Evolutionary conservation across 176 grass and related monocot genomes (phyloP).

Genomic region (Cenchrus purpureus): DNA sequence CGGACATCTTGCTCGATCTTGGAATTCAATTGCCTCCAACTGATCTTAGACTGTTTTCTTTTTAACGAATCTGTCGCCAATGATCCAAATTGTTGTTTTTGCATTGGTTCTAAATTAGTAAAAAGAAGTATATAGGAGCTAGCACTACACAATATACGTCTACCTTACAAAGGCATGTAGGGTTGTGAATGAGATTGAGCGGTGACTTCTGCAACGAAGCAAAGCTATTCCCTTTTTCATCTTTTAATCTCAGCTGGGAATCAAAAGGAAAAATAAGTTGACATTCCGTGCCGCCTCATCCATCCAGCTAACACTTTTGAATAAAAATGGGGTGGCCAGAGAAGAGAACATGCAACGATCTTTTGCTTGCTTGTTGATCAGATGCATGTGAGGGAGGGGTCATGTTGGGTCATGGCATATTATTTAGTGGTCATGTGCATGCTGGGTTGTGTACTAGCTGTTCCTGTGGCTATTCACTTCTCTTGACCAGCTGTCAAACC

Average conservation of each 20-base stretch:
- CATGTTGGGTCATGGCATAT: slow-evolving; percentile 35
- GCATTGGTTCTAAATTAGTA: neutral
- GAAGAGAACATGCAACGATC: neutral
- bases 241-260: slow-evolving; percentile 7
- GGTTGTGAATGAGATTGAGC: neutral
- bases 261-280: neutral
- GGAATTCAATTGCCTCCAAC: neutral
- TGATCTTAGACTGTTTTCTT: neutral
- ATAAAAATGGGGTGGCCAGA: slow-evolving; percentile 5
- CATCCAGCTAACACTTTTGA: slow-evolving; percentile 17
- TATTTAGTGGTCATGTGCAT: slow-evolving; percentile 50
- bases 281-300: slow-evolving; percentile 28
- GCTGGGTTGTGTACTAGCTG: slow-evolving; percentile 32
- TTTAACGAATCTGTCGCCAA: neutral
- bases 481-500: slow-evolving; percentile 9
- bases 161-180: neutral
- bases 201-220: slow-evolving; percentile 24
- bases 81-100: neutral
- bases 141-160: neutral
- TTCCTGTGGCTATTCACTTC: slow-evolving; percentile 1
- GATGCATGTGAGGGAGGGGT: slow-evolving; percentile 44
- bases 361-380: slow-evolving; percentile 9
- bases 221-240: slow-evolving; percentile 22
- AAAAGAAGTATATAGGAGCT: neutral
- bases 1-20: neutral